Evolutionary conservation across 2,329 filamentous ascomycete genomes (phyloP).

Genomic region (Alternaria metachromatica): DNA sequence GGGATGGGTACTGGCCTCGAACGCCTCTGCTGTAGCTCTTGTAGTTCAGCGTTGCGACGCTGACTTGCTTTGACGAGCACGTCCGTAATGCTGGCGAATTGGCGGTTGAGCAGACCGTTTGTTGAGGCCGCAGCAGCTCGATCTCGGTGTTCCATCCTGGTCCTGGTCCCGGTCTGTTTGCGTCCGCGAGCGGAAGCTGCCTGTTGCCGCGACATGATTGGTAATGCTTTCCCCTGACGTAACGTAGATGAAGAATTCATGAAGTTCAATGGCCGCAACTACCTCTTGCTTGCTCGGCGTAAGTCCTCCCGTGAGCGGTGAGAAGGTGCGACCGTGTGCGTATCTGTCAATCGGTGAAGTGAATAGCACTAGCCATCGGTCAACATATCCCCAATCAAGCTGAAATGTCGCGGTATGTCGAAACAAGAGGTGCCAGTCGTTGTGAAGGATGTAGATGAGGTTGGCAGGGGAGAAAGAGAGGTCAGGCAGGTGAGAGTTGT

Average conservation of each 20-base stretch:
- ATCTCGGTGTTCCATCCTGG: neutral
- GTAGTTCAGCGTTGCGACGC: constrained; percentile 18
- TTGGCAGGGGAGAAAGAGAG: neutral
- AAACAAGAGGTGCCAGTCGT: neutral
- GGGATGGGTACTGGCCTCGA: neutral
- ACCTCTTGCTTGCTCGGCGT: neutral
- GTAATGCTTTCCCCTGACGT: neutral
- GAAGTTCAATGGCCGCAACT: neutral
- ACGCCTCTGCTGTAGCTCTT: neutral
- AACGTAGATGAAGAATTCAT: neutral
- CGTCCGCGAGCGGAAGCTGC: neutral
- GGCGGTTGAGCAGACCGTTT: constrained; percentile 15
- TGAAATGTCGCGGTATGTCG: neutral
- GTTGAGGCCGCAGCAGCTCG: neutral
- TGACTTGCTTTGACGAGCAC: constrained; percentile 20
- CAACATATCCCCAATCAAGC: neutral
- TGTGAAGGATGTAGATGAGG: neutral
- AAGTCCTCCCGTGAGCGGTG: neutral
- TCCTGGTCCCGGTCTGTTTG: neutral
- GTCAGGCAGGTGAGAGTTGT: neutral
- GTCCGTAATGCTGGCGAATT: constrained; percentile 26
- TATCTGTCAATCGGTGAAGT: neutral
- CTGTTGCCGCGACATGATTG: neutral
- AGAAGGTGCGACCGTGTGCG: neutral
- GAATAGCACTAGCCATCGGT: neutral